phyloP scores from a whole-genome alignment of 2,329 filamentous ascomycete genomes.

The Fusarium nelsonii region DNA sequence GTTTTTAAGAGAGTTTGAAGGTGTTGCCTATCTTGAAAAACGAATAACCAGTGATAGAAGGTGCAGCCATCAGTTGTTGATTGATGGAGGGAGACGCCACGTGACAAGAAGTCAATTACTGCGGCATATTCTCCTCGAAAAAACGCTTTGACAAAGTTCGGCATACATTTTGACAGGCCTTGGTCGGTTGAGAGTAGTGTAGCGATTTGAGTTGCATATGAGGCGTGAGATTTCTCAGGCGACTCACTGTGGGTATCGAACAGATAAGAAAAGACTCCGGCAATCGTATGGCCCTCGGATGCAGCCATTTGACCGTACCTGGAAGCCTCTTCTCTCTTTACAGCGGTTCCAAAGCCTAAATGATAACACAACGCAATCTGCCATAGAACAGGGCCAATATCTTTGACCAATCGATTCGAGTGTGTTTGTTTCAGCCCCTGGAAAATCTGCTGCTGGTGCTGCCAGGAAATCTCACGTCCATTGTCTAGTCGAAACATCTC shows the following conservation, averaged over 20 bases:
- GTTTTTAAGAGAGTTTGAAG: not conserved
- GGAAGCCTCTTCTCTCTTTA: not conserved
- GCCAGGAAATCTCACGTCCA: not conserved
- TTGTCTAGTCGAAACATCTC: not conserved
- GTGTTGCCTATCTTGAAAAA: not conserved
- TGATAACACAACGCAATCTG: not conserved
- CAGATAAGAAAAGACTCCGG: not conserved
- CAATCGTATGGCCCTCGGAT: not conserved
- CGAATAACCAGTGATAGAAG: not conserved
- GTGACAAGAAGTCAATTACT: fast-evolving
- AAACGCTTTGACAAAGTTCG: not conserved
- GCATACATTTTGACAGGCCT: not conserved
- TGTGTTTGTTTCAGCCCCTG: not conserved
- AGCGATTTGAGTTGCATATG: not conserved
- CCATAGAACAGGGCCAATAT: not conserved
- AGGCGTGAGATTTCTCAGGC: fast-evolving
- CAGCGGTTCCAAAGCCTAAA: not conserved
- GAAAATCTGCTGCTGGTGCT: not conserved
- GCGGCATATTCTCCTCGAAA: not conserved
- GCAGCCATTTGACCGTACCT: not conserved
- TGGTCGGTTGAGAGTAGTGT: fast-evolving
- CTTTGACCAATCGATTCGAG: not conserved
- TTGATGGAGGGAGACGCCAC: too few relatives aligned
- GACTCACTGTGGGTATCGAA: not conserved
- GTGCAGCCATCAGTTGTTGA: not conserved